Evolutionary conservation across 306 rosid species (phyloP).

Genomic region (Cyclanthera cordifolia): DNA sequence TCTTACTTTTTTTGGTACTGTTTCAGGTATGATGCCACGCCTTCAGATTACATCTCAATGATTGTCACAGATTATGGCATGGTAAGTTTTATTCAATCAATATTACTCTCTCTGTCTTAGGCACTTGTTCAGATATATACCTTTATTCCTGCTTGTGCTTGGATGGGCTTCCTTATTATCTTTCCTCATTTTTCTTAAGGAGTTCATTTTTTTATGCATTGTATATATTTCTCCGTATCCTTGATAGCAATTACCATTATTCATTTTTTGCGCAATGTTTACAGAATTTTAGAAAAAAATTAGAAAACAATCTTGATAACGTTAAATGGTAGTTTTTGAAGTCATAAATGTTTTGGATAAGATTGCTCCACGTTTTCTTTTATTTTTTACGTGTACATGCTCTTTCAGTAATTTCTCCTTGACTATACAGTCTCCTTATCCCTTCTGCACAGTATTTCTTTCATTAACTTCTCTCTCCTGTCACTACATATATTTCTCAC

Average conservation of each 20-base stretch:
- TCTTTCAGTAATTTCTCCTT: neutral
- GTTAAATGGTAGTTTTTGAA: neutral
- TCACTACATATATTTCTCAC: neutral
- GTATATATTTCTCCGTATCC: neutral
- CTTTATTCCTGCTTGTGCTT: neutral
- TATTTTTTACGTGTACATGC: neutral
- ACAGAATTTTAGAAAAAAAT: neutral
- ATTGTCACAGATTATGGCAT: constrained; percentile 86
- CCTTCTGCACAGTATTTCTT: neutral
- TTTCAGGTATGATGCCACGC: constrained; percentile 74
- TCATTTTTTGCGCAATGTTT: neutral
- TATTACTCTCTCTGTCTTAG: neutral
- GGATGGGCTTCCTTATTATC: neutral
- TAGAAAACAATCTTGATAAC: neutral
- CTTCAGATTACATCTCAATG: constrained; percentile 68
- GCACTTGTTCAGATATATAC: neutral
- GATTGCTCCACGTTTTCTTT: neutral
- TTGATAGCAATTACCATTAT: neutral
- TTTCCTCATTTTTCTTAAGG: neutral
- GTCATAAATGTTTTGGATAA: neutral
- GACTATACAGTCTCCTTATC: neutral
- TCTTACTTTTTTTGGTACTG: neutral
- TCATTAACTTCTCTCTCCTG: neutral
- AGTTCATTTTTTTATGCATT: neutral
- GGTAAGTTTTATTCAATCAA: constrained; percentile 32